Evolutionary conservation across 176 grass and related monocot species (phyloP).

Genomic region (Paspalum vaginatum): DNA sequence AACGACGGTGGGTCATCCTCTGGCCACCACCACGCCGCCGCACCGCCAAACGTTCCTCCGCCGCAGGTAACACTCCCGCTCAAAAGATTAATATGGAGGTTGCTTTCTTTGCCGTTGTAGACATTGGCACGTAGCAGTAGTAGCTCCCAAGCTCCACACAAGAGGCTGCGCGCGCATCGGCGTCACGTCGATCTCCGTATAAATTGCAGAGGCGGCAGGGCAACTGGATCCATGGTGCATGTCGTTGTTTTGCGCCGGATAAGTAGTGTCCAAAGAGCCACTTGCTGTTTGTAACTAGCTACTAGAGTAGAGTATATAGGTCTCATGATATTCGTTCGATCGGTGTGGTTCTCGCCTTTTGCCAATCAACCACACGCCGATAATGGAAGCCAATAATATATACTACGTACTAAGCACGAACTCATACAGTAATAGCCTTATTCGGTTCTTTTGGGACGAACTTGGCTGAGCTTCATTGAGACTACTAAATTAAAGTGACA

Average conservation of each 20-base stretch:
- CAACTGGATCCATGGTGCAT: slow-evolving; percentile 31
- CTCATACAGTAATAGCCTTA: not conserved
- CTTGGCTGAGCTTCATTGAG: not conserved
- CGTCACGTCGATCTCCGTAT: slow-evolving; percentile 31
- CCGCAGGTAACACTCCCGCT: slow-evolving; percentile 9
- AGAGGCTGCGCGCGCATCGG: slow-evolving; percentile 8
- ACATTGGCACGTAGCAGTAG: not conserved
- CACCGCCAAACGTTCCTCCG: slow-evolving; percentile 23
- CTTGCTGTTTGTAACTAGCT: not conserved
- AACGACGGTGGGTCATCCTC: not conserved
- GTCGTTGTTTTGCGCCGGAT: slow-evolving; percentile 32
- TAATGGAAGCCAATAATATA: not conserved
- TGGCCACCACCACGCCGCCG: not conserved
- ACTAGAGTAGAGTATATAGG: not conserved
- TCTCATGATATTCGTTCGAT: not conserved
- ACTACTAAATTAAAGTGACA: no score
- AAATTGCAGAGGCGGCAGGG: slow-evolving; percentile 1
- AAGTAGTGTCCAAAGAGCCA: slow-evolving; percentile 24
- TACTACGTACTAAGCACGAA: no score
- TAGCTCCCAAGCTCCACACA: slow-evolving; percentile 14
- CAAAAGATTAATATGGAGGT: slow-evolving; percentile 29
- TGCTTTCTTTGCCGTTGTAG: slow-evolving; percentile 39
- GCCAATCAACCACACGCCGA: not conserved
- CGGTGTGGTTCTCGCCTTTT: slow-evolving; percentile 2
- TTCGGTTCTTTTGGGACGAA: not conserved